A percentile compares a stretch with the other conserved stretches of the same genome.
phyloP scores from a whole-genome alignment of 2,329 filamentous ascomycete genomes.

The Colletotrichum phormii region DNA sequence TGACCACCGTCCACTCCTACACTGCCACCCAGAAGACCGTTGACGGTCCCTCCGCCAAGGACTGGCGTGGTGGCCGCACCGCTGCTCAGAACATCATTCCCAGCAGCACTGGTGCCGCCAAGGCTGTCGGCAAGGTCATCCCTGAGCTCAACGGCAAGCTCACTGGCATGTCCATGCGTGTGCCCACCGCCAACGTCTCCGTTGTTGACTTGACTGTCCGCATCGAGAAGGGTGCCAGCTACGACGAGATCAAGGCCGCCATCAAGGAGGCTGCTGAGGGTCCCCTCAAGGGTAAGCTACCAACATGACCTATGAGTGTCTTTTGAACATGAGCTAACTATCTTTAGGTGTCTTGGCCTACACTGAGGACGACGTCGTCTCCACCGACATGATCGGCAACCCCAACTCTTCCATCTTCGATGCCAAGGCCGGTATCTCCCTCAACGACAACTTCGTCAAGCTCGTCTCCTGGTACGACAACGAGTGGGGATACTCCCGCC shows the following conservation, averaged over 20 bases:
- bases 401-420: slow-evolving; percentile 97
- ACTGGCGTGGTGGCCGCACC: slow-evolving; percentile 99
- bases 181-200: slow-evolving; percentile 98
- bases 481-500: slow-evolving; percentile 99
- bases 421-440: slow-evolving; percentile 97
- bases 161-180: slow-evolving; percentile 99
- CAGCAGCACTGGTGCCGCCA: slow-evolving; percentile 98
- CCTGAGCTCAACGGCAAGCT: slow-evolving; percentile 98
- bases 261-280: slow-evolving; percentile 90
- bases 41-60: slow-evolving; percentile 96
- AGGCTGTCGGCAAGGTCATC: slow-evolving; percentile 99
- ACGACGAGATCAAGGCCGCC: slow-evolving; percentile 92
- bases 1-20: slow-evolving; percentile 99
- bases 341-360: slow-evolving; percentile 83
- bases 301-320: neutral
- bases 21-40: slow-evolving; percentile 99
- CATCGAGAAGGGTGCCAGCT: slow-evolving; percentile 87
- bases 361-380: slow-evolving; percentile 98
- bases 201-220: slow-evolving; percentile 97
- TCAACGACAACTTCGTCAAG: slow-evolving; percentile 99
- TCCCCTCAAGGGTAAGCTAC: slow-evolving; percentile 81
- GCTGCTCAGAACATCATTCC: slow-evolving; percentile 99
- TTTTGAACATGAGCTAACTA: slow-evolving; percentile 13
- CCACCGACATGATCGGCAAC: slow-evolving; percentile 93
- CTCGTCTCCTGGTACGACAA: slow-evolving; percentile 99